phyloP scores from a whole-genome alignment of 352 stramenopile species.

The Elongisporangium anandrum region DNA sequence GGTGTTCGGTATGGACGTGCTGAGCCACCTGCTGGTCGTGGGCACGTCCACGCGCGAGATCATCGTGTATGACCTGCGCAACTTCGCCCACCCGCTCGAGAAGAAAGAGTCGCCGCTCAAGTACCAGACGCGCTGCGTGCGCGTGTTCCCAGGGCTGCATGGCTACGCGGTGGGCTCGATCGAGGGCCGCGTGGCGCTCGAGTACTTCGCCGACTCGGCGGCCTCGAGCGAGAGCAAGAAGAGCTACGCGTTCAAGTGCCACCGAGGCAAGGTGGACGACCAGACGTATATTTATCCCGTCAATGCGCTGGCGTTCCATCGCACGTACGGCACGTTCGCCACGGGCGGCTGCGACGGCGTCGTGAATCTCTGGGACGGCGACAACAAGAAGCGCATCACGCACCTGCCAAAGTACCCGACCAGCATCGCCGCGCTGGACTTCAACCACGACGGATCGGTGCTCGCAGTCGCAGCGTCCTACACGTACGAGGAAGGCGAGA shows the following conservation, averaged over 20 bases:
- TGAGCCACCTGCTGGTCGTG: constrained; percentile 51
- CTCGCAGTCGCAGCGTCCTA: constrained; percentile 95
- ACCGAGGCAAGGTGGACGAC: constrained; percentile 86
- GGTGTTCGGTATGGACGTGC: constrained; percentile 64
- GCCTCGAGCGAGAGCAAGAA: constrained; percentile 30
- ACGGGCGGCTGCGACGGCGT: constrained; percentile 94
- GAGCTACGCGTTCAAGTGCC: constrained; percentile 98
- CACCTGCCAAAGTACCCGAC: constrained; percentile 82
- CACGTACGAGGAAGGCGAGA: constrained; percentile 97
- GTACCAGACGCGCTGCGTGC: constrained; percentile 90
- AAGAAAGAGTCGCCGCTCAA: constrained; percentile 80
- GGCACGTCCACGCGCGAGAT: constrained; percentile 49
- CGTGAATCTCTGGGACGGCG: constrained; percentile 93
- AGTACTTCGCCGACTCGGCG: constrained; percentile 87
- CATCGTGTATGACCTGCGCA: constrained; percentile 83
- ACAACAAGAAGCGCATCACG: constrained; percentile 94
- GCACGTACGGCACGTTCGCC: constrained; percentile 91
- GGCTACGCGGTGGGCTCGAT: constrained; percentile 93
- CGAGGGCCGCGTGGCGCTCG: constrained; percentile 95
- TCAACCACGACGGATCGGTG: constrained; percentile 90
- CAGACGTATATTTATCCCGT: constrained; percentile 92
- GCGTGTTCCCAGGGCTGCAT: constrained; percentile 58
- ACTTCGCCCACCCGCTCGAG: constrained; percentile 57
- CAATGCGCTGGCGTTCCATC: constrained; percentile 96
- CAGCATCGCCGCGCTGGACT: constrained; percentile 92